Conservation (phyloP, 495 filamentous ascomycete species). For the Lasiosphaeria miniovina region DNA sequence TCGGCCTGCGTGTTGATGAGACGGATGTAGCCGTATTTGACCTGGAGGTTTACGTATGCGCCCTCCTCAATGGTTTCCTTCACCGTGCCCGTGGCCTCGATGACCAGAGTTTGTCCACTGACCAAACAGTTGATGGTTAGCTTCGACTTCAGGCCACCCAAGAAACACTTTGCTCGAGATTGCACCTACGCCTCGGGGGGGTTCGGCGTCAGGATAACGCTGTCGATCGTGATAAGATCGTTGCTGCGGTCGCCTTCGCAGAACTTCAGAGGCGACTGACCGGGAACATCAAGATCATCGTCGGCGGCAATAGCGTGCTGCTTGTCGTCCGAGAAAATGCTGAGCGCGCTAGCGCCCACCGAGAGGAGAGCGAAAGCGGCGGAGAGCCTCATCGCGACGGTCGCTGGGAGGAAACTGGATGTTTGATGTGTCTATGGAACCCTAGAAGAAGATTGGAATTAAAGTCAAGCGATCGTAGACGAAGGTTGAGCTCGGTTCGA, state of each 20-base stretch:
- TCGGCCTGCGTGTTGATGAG: conserved; percentile 75
- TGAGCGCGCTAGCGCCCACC: conserved; percentile 38
- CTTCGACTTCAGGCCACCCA: conserved; percentile 2
- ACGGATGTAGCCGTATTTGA: conserved; percentile 93
- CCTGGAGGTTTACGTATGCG: conserved; percentile 72
- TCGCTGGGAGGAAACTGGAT: conserved; percentile 11
- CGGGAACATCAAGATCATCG: conserved; percentile 56
- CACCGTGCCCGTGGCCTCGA: conserved; percentile 73
- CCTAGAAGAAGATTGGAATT: no score
- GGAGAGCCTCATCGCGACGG: conserved; percentile 41
- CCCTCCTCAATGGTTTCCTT: conserved; percentile 66
- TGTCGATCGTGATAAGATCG: conserved; percentile 68
- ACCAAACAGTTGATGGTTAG: conserved; percentile 2
- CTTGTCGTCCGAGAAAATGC: conserved; percentile 34
- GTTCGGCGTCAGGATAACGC: conserved; percentile 79
- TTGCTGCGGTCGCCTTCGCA: conserved; percentile 62
- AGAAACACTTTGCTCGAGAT: neutral
- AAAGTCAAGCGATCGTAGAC: neutral
- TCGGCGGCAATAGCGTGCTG: conserved; percentile 29
- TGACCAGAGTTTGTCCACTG: conserved; percentile 76
- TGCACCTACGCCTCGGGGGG: conserved; percentile 74
- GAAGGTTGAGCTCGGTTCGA: neutral
- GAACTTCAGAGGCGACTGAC: conserved; percentile 71
- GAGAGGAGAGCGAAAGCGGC: conserved; percentile 38
- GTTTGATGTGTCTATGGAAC: neutral